phyloP scores from a whole-genome alignment of 2,329 filamentous ascomycete genomes.

The Exophiala bonariae region DNA sequence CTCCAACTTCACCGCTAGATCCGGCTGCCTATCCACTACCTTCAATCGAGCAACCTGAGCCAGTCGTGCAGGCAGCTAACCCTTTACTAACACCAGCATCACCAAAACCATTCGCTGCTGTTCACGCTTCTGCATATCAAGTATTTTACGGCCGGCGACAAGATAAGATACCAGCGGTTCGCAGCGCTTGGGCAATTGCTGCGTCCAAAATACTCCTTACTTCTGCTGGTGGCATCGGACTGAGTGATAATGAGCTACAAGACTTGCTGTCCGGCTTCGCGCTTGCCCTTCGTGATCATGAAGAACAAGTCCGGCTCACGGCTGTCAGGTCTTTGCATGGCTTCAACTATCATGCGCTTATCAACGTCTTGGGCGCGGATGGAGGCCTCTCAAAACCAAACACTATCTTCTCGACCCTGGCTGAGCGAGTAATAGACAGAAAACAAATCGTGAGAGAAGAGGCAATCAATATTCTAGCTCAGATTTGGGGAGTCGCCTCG shows the following conservation, averaged over 20 bases:
- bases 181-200: constrained; percentile 81
- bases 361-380: constrained; percentile 75
- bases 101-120: constrained; percentile 84
- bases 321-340: constrained; percentile 81
- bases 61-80: constrained; percentile 56
- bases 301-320: constrained; percentile 87
- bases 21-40: constrained; percentile 73
- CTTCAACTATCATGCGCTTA: constrained; percentile 77
- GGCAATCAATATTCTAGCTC: constrained; percentile 79
- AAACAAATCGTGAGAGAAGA: constrained; percentile 78
- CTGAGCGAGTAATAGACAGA: constrained; percentile 85
- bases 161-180: constrained; percentile 80
- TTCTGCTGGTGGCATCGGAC: constrained; percentile 82
- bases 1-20: constrained; percentile 70
- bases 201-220: constrained; percentile 87
- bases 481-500: constrained; percentile 89
- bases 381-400: constrained; percentile 74
- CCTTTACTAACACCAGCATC: constrained; percentile 76
- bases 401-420: constrained; percentile 77
- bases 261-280: constrained; percentile 71
- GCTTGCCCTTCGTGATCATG: constrained; percentile 80
- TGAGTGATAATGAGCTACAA: constrained; percentile 79
- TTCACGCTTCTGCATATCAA: constrained; percentile 75
- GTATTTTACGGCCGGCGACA: constrained; percentile 81
- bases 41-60: constrained; percentile 64